Evolutionary conservation across 345 rosid genomes (phyloP).

Genomic region (Gossypium herbaceum): DNA sequence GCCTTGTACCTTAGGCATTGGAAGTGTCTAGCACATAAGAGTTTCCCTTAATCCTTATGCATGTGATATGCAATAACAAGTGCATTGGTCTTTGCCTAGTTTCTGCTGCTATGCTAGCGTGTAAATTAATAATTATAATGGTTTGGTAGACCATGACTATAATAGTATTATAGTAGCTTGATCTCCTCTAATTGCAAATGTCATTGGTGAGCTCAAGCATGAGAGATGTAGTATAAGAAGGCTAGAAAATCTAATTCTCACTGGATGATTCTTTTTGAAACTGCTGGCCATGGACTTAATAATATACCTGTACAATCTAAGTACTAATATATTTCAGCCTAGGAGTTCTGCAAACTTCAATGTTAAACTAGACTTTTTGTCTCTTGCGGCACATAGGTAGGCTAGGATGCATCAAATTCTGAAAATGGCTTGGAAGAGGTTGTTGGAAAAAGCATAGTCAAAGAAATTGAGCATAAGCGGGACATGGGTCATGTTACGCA

Average conservation of each 20-base stretch:
- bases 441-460: neutral
- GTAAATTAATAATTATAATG: neutral
- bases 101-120: constrained; percentile 1
- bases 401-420: neutral
- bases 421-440: neutral
- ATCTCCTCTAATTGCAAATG: neutral
- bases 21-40: neutral
- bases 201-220: neutral
- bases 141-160: neutral
- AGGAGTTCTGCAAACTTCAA: neutral
- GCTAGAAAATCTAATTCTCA: neutral
- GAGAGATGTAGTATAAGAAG: neutral
- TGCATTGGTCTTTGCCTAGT: neutral
- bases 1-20: neutral
- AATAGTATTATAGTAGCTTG: neutral
- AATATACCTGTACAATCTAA: neutral
- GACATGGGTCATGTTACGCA: neutral
- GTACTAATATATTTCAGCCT: neutral
- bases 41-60: neutral
- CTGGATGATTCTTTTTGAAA: neutral
- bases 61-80: constrained; percentile 2
- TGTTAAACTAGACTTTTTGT: neutral
- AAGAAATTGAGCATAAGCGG: neutral
- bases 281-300: neutral
- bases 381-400: constrained; percentile 3